A percentile compares a stretch with the other conserved stretches of the same genome.
Conservation (phyloP, 140 eudicot genomes). For the Eryngium alpinum region DNA sequence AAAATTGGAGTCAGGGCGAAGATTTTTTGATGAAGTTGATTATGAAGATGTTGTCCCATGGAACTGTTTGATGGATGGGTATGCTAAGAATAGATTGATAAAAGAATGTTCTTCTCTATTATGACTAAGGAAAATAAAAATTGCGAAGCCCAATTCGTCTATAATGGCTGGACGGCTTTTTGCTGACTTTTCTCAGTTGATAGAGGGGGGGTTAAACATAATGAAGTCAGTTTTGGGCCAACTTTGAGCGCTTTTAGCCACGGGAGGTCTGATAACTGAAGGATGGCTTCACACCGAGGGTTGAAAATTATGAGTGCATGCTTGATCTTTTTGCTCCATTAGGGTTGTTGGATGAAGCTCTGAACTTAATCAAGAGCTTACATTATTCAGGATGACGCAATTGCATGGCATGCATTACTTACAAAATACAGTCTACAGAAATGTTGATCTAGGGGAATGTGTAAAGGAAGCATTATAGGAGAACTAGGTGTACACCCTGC, state of each 20-base stretch:
- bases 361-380: slow-evolving; percentile 24
- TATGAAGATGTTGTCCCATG: slow-evolving; percentile 51
- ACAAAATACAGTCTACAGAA: slow-evolving; percentile 31
- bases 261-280: slow-evolving; percentile 54
- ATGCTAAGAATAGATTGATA: slow-evolving; percentile 38
- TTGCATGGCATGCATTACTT: slow-evolving; percentile 40
- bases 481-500: slow-evolving; percentile 30
- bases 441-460: slow-evolving; percentile 25
- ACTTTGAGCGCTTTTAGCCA: slow-evolving; percentile 56
- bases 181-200: too few species aligned
- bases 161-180: too few species aligned
- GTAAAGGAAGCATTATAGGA: slow-evolving; percentile 23
- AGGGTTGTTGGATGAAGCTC: slow-evolving; percentile 59
- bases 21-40: slow-evolving; percentile 39
- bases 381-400: slow-evolving; percentile 28
- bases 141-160: too few species aligned
- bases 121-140: too few species aligned
- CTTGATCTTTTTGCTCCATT: slow-evolving; percentile 55
- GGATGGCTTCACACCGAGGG: slow-evolving; percentile 41
- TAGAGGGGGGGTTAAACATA: too few species aligned
- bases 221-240: slow-evolving; percentile 44
- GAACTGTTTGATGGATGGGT: slow-evolving; percentile 59
- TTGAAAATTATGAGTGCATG: slow-evolving; percentile 57
- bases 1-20: slow-evolving; percentile 26
- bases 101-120: slow-evolving; percentile 35